Percentiles rank a stretch among this genome's conserved stretches.
These are phyloP conservation scores for Cornus suecica DNA, from an alignment of 148 eudicot species.

Conservation along the genomic window DNA sequence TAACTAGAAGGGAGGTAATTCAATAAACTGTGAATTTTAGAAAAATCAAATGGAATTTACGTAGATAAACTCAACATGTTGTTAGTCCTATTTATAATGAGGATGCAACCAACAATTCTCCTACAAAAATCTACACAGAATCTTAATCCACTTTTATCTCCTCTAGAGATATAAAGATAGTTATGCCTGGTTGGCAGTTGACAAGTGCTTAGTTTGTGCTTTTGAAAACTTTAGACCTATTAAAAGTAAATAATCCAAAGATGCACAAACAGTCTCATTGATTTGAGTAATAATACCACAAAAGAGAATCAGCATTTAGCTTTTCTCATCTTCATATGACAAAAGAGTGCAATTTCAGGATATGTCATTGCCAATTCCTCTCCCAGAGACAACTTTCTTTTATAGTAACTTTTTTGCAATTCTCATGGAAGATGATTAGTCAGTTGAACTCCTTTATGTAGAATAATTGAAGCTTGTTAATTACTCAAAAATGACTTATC, in stretches of 20 bases:
- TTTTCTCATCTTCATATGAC: neutral
- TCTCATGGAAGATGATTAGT: neutral
- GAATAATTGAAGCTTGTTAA: neutral
- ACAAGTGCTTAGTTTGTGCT: no score
- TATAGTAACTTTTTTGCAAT: neutral
- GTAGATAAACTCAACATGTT: no score
- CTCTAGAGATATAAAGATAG: no score
- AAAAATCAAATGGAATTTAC: no score
- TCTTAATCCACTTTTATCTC: no score
- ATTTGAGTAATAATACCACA: neutral
- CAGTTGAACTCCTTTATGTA: neutral
- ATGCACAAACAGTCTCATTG: neutral
- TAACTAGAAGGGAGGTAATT: no score
- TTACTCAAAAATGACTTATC: neutral
- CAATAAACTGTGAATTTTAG: no score
- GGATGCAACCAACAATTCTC: no score
- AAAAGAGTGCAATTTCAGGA: neutral
- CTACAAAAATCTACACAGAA: no score
- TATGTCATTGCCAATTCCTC: neutral
- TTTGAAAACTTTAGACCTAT: neutral
- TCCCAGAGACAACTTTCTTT: neutral
- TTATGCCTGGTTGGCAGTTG: no score
- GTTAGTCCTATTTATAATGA: no score
- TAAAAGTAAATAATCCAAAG: neutral
- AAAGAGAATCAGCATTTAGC: no score